Base-by-base conservation (phyloP, 2,329 filamentous ascomycete species). In the Curvularia hawaiiensis region DNA sequence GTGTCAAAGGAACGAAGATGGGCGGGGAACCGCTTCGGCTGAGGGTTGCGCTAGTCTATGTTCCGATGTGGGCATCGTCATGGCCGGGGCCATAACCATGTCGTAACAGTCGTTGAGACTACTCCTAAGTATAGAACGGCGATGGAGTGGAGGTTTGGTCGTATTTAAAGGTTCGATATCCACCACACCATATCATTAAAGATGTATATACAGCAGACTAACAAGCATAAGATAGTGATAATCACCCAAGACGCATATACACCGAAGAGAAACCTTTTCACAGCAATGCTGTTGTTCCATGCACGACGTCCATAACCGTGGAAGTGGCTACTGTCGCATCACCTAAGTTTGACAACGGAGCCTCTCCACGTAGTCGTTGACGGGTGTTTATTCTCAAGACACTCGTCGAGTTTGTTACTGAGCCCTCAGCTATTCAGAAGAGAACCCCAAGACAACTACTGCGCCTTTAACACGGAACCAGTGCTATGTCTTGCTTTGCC, bases 1-100 rank as follows among this genome's bases (percentile, higher is more conserved):
- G 33, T 45, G 45, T 46, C 14, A n/a, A 50, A 26, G 39, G 39
- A 39, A 18, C 24, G 22, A 24, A 38, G 20, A 24, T n/a, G 46
- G 52, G 52, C 52, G 52, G 52, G 52, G 52, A 55, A 55, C 52
- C 52, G 52, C 40, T 31, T 51, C 52, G 52, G 52, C 47, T 38
- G 39, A 38, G 18, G n/a, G 26, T 38, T 39, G 39, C 52, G 28
- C 46, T 50, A 43, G 22, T 26, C 26, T 26, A 28, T 28, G 41
- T 35, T 47, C 26, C n/a, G 30, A 33, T 31, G 18, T 47, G n/a
- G 44, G 30, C 30, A n/a, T 28, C 41, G 22, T n/a, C 22, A 44
- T 44, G 6, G 24, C 14, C 45, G 18, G 22, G 18, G 38, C 45
- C 8, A 18, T 18, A 24, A 6, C 35, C 35, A 5, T 4, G 16